A percentile compares a stretch with the other conserved stretches of the same genome.
Evolutionary conservation across 306 rosid species (phyloP).

Genomic region (Pyrus communis): DNA sequence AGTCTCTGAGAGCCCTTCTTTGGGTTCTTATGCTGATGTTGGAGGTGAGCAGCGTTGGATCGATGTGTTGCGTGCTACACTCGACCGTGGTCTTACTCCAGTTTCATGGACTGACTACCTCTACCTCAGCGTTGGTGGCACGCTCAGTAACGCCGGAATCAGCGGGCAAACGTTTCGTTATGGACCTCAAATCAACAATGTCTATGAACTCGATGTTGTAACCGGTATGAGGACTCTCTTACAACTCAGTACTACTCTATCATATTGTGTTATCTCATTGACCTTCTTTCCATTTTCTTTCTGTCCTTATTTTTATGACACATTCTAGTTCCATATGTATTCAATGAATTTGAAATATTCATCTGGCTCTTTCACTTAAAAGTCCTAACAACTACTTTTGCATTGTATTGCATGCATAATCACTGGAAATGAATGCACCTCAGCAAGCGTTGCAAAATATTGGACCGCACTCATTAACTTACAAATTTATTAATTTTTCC

Average conservation of each 20-base stretch:
- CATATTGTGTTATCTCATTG: background rate
- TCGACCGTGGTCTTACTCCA: slow-evolving; percentile 45
- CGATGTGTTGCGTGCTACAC: slow-evolving; percentile 51
- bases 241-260: background rate
- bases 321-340: background rate
- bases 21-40: slow-evolving; percentile 53
- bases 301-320: background rate
- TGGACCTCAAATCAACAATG: slow-evolving; percentile 82
- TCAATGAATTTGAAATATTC: background rate
- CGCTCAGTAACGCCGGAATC: slow-evolving; percentile 84
- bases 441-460: background rate
- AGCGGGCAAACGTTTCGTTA: slow-evolving; percentile 73
- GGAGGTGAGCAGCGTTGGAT: slow-evolving; percentile 82
- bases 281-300: background rate
- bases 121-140: slow-evolving; percentile 69
- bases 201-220: slow-evolving; percentile 61
- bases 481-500: background rate
- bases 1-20: slow-evolving; percentile 4
- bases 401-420: background rate
- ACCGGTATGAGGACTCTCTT: slow-evolving; percentile 37
- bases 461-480: background rate
- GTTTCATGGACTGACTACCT: slow-evolving; percentile 81
- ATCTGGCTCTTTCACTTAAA: background rate
- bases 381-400: background rate
- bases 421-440: background rate